Conservation (phyloP, 805 yeast genomes). For the Monosporozyma servazzii region DNA sequence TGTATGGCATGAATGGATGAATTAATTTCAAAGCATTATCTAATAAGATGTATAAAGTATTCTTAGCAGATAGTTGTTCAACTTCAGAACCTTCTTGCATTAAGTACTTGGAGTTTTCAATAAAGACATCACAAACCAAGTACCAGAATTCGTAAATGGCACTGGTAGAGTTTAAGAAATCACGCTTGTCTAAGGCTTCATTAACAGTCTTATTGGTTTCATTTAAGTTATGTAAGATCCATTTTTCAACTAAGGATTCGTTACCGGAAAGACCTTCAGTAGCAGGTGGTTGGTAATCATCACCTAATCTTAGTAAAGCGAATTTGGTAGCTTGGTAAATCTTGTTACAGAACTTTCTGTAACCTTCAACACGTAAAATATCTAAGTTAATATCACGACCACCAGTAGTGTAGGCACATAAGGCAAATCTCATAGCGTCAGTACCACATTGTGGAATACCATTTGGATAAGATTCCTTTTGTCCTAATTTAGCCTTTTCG, state of each 20-base stretch:
- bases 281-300: constrained; percentile 75
- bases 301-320: constrained; percentile 86
- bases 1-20: constrained; percentile 97
- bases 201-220: constrained; percentile 56
- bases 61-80: constrained; percentile 84
- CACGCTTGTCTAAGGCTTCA: constrained; percentile 68
- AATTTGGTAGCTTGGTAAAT: constrained; percentile 98
- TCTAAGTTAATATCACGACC: constrained; percentile 97
- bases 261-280: constrained; percentile 55
- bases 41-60: constrained; percentile 85
- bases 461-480: constrained; percentile 79
- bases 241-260: constrained; percentile 87
- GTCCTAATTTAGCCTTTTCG: constrained; percentile 81
- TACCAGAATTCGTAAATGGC: constrained; percentile 91
- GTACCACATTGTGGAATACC: constrained; percentile 99
- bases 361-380: constrained; percentile 93
- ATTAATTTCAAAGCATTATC: constrained; percentile 86
- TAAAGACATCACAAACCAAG: constrained; percentile 93
- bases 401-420: constrained; percentile 97
- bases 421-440: constrained; percentile 94
- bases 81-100: constrained; percentile 82
- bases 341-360: constrained; percentile 98
- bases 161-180: constrained; percentile 80
- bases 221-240: constrained; percentile 87
- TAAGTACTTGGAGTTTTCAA: constrained; percentile 90